Evolutionary conservation across 1,284 basidiomycete genomes (phyloP), one percentile per base, ranked within the genome.

Genomic region (Rhizopogon parksii): DNA sequence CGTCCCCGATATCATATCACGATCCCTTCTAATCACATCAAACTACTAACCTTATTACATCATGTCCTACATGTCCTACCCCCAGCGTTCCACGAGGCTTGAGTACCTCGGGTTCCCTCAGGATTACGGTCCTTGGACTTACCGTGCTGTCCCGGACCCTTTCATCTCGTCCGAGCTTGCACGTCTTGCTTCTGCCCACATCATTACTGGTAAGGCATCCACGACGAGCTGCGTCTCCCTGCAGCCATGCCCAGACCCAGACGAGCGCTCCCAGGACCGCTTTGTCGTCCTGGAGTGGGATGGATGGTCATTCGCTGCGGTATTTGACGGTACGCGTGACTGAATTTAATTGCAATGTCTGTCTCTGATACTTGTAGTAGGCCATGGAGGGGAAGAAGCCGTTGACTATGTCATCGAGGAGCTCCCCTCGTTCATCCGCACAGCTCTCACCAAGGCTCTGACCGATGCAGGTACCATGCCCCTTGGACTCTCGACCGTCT

Each of bases 331-430:
- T 61, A 34, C 12, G 19, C 46, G 37, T 17, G 12, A 8, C 8
- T 30, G 35, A 37, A 32, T 25, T 6, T 7, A 27, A 21, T 42
- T 19, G 14, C n/a, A 38, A 40, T 27, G n/a, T 24, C n/a, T 48
- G 9, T 37, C 21, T 37, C 12, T 53, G 19, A 51, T 35, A 50
- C 25, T 30, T 40, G 12, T 14, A 12, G 8, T 32, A 65, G 63
- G 63, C 15, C 66, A 68, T 36, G 66, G 59, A 5, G 66, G 65
- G 2, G 56, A 60, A 32, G 63, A 62, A 9, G 54, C 59, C 4
- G 60, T 55, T 9, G 60, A 67, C 32, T 56, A 57, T 42, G 37
- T 53, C 50, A 54, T 57, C 9, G 35, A 53, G n/a, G 43, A 53
- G 19, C 45, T 62, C 11, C 60, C 61, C 17, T 46, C 32, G 15